Evolutionary conservation across 768 basidiomycete species (phyloP), one percentile per base, ranked within the genome.

Genomic region (Fomitopsis pulvina): DNA sequence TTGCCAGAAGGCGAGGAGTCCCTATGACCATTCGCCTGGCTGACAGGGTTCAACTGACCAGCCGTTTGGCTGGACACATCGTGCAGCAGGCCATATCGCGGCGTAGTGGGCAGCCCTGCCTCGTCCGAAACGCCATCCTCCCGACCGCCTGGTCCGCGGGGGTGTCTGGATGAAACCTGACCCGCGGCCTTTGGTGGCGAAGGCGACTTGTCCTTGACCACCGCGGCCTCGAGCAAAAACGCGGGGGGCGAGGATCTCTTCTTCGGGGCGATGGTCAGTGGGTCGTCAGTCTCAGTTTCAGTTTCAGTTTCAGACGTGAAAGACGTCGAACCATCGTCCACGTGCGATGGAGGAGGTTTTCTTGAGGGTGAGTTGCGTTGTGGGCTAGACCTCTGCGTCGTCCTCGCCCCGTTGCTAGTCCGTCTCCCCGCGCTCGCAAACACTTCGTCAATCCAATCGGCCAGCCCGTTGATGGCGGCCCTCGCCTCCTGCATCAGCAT

Each of bases 391-490:
- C 16, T 11, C 29, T 27, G 11, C 43, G 22, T 28, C n/a, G n/a
- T n/a, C n/a, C n/a, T 44, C 7, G 43, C 41, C 41, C 6, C 26
- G 27, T 32, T 16, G 50, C 30, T 24, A 45, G 48, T 26, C 39
- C 22, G 25, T 38, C 44, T 38, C 5, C 27, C 30, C 25, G 2
- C 22, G 11, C 37, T 51, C 18, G 38, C 64, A 63, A 97, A 98
- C 34, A 83, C 77, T 50, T 83, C 81, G 57, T 83, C 79, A 49
- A 97, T 96, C 93, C 94, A 97, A 51, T 89, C 89, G 9, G 85
- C 94, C 52, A 93, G 73, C 54, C 91, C 87, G 53, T 81, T 75
- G 55, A 94, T 83, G 20, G 85, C 87, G 58, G 77, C 79, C 61
- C 75, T 79, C 14, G 88, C 91, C 59, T 94, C 92, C 37, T 68